Percentiles rank a stretch among this genome's conserved stretches.
These are phyloP conservation scores for Potentilla sterilis DNA, from an alignment of 306 rosid genomes.

Conservation along the genomic window DNA sequence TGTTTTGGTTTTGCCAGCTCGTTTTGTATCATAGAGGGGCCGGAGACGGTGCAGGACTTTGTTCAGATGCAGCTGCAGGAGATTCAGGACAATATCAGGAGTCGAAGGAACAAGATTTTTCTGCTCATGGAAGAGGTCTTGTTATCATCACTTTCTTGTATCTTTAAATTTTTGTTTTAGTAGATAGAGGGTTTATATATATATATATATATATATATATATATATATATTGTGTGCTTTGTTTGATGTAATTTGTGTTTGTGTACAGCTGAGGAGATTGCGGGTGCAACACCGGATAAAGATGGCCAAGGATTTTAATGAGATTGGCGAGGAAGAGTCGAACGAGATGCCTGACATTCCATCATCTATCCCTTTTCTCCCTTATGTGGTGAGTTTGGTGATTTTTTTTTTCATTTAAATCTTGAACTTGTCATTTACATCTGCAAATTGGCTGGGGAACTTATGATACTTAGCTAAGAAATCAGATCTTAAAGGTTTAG, in stretches of 20 bases:
- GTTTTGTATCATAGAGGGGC: slow-evolving; percentile 95
- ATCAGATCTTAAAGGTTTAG: not conserved
- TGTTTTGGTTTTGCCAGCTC: slow-evolving; percentile 37
- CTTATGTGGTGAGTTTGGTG: slow-evolving; percentile 59
- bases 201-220: not conserved
- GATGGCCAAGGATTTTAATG: slow-evolving; percentile 32
- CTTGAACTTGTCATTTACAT: not conserved
- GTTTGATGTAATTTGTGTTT: not conserved
- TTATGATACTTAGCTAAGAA: not conserved
- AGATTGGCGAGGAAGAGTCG: slow-evolving; percentile 52
- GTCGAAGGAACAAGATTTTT: slow-evolving; percentile 85
- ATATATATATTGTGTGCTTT: not conserved
- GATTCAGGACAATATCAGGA: slow-evolving; percentile 78
- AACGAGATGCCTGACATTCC: slow-evolving; percentile 91
- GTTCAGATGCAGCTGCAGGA: slow-evolving; percentile 89
- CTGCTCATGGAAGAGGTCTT: slow-evolving; percentile 93
- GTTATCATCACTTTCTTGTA: not conserved
- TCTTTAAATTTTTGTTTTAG: not conserved
- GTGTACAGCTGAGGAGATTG: slow-evolving; percentile 75
- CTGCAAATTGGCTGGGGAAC: not conserved
- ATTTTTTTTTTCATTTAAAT: not conserved
- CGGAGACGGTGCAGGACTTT: slow-evolving; percentile 93
- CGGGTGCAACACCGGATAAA: slow-evolving; percentile 79
- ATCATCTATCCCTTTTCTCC: slow-evolving; percentile 90
- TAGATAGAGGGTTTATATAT: too few relatives aligned